Evolutionary conservation across 176 grass and related monocot species (phyloP).

Genomic region (Lolium perenne): DNA sequence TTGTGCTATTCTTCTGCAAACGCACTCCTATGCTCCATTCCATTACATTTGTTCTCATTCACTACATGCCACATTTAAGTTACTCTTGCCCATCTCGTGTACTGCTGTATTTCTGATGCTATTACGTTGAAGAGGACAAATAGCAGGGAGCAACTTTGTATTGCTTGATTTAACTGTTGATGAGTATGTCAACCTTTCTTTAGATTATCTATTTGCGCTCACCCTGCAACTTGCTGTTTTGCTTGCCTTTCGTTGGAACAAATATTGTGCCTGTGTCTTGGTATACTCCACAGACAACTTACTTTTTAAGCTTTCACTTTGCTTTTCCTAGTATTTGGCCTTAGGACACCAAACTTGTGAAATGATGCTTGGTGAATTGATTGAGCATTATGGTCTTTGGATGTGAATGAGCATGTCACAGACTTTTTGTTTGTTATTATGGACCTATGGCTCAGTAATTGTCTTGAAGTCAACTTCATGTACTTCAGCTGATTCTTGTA

Average conservation of each 20-base stretch:
- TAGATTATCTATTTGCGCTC: neutral
- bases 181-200: neutral
- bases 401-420: slow-evolving; percentile 6
- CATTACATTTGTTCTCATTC: neutral
- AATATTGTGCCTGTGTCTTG: neutral
- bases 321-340: slow-evolving; percentile 29
- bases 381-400: neutral
- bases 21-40: neutral
- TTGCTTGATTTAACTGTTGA: neutral
- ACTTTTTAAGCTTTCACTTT: slow-evolving; percentile 27
- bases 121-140: slow-evolving; percentile 14
- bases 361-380: slow-evolving; percentile 23
- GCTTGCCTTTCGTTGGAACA: slow-evolving; percentile 24
- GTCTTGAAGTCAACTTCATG: slow-evolving; percentile 12
- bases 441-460: slow-evolving; percentile 5
- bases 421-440: slow-evolving; percentile 19
- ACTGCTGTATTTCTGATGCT: neutral
- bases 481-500: slow-evolving; percentile 23
- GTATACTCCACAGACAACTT: slow-evolving; percentile 8
- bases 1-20: slow-evolving; percentile 39
- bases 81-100: neutral
- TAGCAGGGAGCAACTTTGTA: neutral
- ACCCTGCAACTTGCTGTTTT: slow-evolving; percentile 36
- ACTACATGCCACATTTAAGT: neutral
- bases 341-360: slow-evolving; percentile 22